Evolutionary conservation across 352 stramenopile genomes (phyloP), one percentile per base, ranked within the genome.

Genomic region (Globisporangium recalcitrans): DNA sequence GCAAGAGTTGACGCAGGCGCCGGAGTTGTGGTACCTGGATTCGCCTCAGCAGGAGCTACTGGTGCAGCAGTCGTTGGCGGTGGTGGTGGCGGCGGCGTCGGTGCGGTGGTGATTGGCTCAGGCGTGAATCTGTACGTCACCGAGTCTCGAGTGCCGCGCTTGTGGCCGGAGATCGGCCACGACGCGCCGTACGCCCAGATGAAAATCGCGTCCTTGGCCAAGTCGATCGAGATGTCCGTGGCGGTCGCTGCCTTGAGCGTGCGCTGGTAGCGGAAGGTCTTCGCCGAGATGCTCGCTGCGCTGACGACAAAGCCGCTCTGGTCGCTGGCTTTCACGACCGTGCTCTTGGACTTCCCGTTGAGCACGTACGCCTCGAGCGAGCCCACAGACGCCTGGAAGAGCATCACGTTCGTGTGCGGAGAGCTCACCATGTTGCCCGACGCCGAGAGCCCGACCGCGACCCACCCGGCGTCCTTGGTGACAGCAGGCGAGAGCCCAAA

Each of bases 231-330:
- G 11, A 94, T 71, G 56, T 90, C 80, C 22, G 72, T 74, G 4
- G 64, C 42, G 4, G 75, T 71, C 21, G 72, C 67, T 9, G 78
- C 81, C 10, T 70, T 74, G 22, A 93, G 60, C 40, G 75, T 78
- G 29, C 85, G 80, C 68, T 91, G 79, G 68, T 82, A 91, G 62
- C 72, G 87, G 67, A 90, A 94, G 58, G 70, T 79, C 68, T 88
- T 82, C 36, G 62, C 68, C 24, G 69, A 58, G 1, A 70, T 72
- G 52, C 71, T 77, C 42, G 73, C 58, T 48, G 73, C 52, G 51
- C 70, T 70, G 19, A 78, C 60, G 0, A 74, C 63, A 55, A 82
- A 86, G 44, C 77, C 67, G 27, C 71, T 70, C 54, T 78, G 68
- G 60, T 81, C 68, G 24, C 60, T 73, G 53, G 84, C 72, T 26